Evolutionary conservation across 371 early-diverging fungal genomes (phyloP).

Genomic region (Umbelopsis sp.): DNA sequence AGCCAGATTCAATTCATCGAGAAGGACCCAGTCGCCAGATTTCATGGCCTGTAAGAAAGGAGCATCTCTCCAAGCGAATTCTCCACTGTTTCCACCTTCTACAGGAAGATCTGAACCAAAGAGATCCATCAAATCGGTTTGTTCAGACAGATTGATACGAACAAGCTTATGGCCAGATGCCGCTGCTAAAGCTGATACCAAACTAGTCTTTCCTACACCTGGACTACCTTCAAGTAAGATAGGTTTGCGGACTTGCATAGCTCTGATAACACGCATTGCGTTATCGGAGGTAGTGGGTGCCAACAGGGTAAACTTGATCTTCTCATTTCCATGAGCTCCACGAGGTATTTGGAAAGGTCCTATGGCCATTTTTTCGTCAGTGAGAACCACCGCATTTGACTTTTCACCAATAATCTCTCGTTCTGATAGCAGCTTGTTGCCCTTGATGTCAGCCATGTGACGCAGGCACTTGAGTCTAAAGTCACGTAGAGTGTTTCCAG

Average conservation of each 20-base stretch:
- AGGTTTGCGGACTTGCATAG: slow-evolving; percentile 91
- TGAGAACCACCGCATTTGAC: slow-evolving; percentile 41
- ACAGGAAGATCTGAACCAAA: slow-evolving; percentile 98
- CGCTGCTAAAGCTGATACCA: slow-evolving; percentile 88
- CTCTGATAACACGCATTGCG: slow-evolving; percentile 92
- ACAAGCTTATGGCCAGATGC: slow-evolving; percentile 84
- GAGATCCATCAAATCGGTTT: slow-evolving; percentile 99
- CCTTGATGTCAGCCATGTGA: slow-evolving; percentile 44
- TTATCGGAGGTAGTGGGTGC: slow-evolving; percentile 94
- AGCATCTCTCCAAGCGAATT: slow-evolving; percentile 97
- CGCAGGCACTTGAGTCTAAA: slow-evolving; percentile 60
- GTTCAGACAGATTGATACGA: slow-evolving; percentile 98
- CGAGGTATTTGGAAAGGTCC: slow-evolving; percentile 79
- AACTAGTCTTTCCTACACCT: slow-evolving; percentile 97
- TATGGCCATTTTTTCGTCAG: slow-evolving; percentile 62
- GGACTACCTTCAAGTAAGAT: slow-evolving; percentile 98
- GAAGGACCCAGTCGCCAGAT: slow-evolving; percentile 96
- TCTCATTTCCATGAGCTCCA: slow-evolving; percentile 56
- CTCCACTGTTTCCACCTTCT: slow-evolving; percentile 84
- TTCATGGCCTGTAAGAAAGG: slow-evolving; percentile 97
- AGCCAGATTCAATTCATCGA: slow-evolving; percentile 99
- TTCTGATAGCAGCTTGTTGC: slow-evolving; percentile 35
- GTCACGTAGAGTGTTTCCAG: slow-evolving; percentile 48
- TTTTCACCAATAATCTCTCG: slow-evolving; percentile 51
- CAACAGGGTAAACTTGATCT: slow-evolving; percentile 76